Base-by-base conservation (phyloP, 805 yeast species). In the Danielia oregonensis region DNA sequence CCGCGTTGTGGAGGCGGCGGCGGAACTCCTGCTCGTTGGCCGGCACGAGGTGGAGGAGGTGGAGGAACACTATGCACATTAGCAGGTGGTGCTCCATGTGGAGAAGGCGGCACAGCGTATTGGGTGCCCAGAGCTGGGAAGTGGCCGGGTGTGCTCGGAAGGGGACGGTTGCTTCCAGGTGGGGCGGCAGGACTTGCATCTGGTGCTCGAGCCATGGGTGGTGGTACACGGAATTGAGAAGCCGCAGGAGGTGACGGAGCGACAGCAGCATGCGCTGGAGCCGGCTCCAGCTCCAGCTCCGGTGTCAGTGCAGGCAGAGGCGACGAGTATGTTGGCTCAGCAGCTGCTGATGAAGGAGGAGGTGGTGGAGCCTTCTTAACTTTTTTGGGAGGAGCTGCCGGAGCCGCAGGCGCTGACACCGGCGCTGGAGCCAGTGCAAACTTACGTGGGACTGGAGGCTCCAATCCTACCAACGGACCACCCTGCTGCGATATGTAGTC, bases 371-470 rank as follows among this genome's bases (percentile, higher is more conserved):
- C 45, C 35, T 42, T 43, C 18, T 45, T 45, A 9, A 24, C 21
- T 29, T 37, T 37, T 26, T 30, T 37, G 12, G 42, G 31, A 17
- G 16, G 34, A 2, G 30, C 14, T 4, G 45, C 35, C 1, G 37
- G 30, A 19, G 18, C 21, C 12, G 35, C 11, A 17, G 37, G 11
- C 15, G 35, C 18, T 21, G 27, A 13, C 26, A 18, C 25, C 11
- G 25, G 17, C 27, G 16, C 15, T n/a, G 23, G 30, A n/a, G n/a
- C n/a, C n/a, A n/a, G n/a, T n/a, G n/a, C n/a, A n/a, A n/a, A n/a
- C n/a, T n/a, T n/a, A 44, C 91, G 68, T 4, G 93, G 94, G 33
- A 86, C 65, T 11, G 95, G 95, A 4, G 94, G 94, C 52, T 86
- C 94, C 17, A 82, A 61, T 1, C 94, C 94, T 18, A 82, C 82